Base-by-base conservation (phyloP, 306 rosid species). In the Myrica gale region DNA sequence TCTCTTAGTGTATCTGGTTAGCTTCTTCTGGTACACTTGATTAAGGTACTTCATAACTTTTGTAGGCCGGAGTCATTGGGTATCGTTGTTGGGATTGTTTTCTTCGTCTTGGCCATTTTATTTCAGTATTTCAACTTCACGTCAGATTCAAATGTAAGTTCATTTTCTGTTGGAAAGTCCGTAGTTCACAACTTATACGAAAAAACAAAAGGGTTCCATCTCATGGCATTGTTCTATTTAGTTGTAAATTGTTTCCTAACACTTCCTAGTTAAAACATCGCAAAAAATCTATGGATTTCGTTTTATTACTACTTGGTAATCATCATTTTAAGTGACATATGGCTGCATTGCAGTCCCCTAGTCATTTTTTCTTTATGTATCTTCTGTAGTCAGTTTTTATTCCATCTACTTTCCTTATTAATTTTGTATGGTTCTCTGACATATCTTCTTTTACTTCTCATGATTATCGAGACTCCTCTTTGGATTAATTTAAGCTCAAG, bases 11-110 rank as follows among this genome's bases (percentile, higher is more conserved):
- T 7, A 17, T 32, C 15, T 8, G 39, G 41, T 6, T 39, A 39
- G 6, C 39, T 41, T 37, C 46, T 45, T 37, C 17, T 13, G 39
- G 51, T 8, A 48, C 42, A 41, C 54, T 75, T 81, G 46, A 84
- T 21, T 68, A 17, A 26, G 62, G 41, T 47, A 72, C 58, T 52
- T 51, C 77, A 78, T 78, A 65, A 41, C 37, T 47, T 82, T 71
- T 76, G 80, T 89, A 95, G 97, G 88, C 99, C 99, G 8, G 99
- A 95, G 82, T 90, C 97, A 13, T 77, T 95, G 88, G 97, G 99
- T 48, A 84, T 95, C 76, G 99, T 87, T 74, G 96, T 95, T 82
- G 96, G 91, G 74, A 87, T 90, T 82, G 91, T 90, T 73, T 95
- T 88, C 91, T 75, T 95, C 88, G 93, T 95, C 54, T 66, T 92